Conservation (phyloP, 208 protist genomes). For the Phytomonas sp. region DNA sequence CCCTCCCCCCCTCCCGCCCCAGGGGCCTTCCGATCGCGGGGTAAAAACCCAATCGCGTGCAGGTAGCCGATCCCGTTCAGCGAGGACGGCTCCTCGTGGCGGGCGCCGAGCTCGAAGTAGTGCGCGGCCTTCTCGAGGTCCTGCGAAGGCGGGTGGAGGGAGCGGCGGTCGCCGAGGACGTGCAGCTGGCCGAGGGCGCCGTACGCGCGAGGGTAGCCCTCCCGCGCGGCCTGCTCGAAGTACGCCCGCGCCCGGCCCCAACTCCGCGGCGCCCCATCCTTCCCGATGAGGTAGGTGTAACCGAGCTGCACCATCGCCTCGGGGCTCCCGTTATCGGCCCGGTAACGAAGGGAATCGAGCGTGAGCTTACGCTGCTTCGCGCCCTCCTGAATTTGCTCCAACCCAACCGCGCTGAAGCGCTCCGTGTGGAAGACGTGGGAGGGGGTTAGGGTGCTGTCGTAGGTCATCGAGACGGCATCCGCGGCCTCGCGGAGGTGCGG, state of each 20-base stretch:
- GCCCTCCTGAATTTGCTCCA: neutral
- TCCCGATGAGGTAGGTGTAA: constrained; percentile 47
- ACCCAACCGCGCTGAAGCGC: constrained; percentile 1
- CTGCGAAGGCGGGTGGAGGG: constrained; percentile 24
- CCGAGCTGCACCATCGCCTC: constrained; percentile 49
- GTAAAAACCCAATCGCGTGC: constrained; percentile 62
- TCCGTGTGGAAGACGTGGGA: no score
- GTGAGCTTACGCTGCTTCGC: constrained; percentile 16
- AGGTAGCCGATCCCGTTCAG: constrained; percentile 82
- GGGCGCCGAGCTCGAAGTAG: constrained; percentile 59
- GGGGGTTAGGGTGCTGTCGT: constrained; percentile 10
- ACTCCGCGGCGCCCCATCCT: constrained; percentile 34
- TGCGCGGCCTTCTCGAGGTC: constrained; percentile 41
- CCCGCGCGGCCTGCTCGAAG: constrained; percentile 30
- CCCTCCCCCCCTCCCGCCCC: neutral
- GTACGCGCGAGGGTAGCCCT: constrained; percentile 27
- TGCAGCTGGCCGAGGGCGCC: constrained; percentile 69
- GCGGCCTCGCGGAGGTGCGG: constrained; percentile 61
- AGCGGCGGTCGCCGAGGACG: constrained; percentile 29
- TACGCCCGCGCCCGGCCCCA: constrained; percentile 26
- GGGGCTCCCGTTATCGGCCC: constrained; percentile 34
- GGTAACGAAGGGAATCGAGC: constrained; percentile 39
- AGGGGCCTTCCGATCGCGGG: neutral
- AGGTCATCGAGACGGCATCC: constrained; percentile 64
- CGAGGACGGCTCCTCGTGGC: constrained; percentile 29